These are phyloP conservation scores for Ophiostoma perfectum DNA, from an alignment of 2,329 filamentous ascomycete species.

Conservation along the genomic window DNA sequence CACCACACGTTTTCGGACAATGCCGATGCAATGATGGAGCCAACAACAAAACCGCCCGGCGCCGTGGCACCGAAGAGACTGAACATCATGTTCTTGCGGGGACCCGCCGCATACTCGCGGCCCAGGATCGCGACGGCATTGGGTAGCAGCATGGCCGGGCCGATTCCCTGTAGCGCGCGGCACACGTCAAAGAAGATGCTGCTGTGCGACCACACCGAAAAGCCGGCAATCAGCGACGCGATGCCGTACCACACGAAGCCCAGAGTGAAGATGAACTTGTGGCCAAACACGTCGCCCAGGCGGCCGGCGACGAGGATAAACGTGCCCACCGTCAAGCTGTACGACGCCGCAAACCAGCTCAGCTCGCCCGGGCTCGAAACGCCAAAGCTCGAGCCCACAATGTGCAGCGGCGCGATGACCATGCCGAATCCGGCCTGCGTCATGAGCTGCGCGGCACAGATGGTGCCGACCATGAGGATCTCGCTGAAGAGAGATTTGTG, in stretches of 20 bases:
- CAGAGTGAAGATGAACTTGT: constrained; percentile 51
- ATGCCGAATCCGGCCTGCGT: constrained; percentile 21
- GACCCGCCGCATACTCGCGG: constrained; percentile 50
- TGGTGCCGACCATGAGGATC: constrained; percentile 19
- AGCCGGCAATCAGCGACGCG: constrained; percentile 64
- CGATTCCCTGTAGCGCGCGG: constrained; percentile 55
- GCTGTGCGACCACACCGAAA: constrained; percentile 25
- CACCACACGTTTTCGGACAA: constrained; percentile 36
- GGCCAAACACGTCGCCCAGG: constrained; percentile 56
- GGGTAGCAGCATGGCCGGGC: constrained; percentile 57
- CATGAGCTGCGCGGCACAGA: constrained; percentile 23
- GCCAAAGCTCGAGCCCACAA: constrained; percentile 21
- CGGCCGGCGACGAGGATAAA: constrained; percentile 60
- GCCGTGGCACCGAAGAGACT: constrained; percentile 43
- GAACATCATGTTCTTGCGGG: constrained; percentile 56
- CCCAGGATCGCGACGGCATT: constrained; percentile 60
- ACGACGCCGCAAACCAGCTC: constrained; percentile 49
- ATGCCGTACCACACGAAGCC: constrained; percentile 59
- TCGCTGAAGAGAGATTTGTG: background rate
- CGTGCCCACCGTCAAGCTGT: constrained; percentile 28
- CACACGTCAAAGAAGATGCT: constrained; percentile 48
- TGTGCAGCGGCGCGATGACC: constrained; percentile 16
- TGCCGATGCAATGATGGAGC: constrained; percentile 38
- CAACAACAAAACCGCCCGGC: constrained; percentile 43
- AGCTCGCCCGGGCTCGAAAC: constrained; percentile 44